phyloP scores from a whole-genome alignment of 23 red algal species.

The Gracilaria domingensis region DNA sequence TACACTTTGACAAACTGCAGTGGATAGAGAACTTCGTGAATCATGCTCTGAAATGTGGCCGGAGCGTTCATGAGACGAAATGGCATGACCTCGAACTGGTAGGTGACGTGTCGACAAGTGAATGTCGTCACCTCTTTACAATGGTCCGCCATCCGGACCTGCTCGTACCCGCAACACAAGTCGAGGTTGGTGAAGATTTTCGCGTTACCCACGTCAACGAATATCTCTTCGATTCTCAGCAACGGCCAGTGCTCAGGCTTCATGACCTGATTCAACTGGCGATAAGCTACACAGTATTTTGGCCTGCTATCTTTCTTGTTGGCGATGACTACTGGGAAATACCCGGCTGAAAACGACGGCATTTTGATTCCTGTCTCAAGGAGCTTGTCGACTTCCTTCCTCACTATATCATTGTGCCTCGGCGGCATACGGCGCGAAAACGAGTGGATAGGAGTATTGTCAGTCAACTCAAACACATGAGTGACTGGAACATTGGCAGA shows the following conservation, averaged over 20 bases:
- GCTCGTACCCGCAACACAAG: slow-evolving; percentile 8
- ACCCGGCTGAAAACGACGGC: background rate
- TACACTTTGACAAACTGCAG: too few relatives aligned
- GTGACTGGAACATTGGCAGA: background rate
- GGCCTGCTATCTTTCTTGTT: slow-evolving; percentile 19
- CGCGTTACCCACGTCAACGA: slow-evolving; percentile 15
- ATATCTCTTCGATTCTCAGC: slow-evolving; percentile 14
- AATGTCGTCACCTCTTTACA: slow-evolving; percentile 50
- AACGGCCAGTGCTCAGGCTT: slow-evolving; percentile 31
- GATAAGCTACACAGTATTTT: slow-evolving; percentile 16
- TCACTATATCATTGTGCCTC: background rate
- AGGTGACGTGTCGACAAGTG: background rate
- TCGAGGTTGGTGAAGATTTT: slow-evolving; percentile 11
- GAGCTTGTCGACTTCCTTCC: slow-evolving; percentile 4
- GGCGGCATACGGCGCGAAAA: slow-evolving; percentile 5
- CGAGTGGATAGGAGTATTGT: background rate
- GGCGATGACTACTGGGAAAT: slow-evolving; percentile 17
- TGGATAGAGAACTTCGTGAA: too few relatives aligned
- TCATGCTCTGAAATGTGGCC: too few relatives aligned
- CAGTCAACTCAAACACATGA: background rate
- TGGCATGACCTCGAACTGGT: slow-evolving; percentile 21
- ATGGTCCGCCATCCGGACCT: background rate
- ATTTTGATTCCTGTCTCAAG: background rate
- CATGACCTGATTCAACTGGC: background rate
- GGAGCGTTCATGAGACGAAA: slow-evolving; percentile 50